Conservation (phyloP, 345 rosid species). For the Rubroshorea leprosula region DNA sequence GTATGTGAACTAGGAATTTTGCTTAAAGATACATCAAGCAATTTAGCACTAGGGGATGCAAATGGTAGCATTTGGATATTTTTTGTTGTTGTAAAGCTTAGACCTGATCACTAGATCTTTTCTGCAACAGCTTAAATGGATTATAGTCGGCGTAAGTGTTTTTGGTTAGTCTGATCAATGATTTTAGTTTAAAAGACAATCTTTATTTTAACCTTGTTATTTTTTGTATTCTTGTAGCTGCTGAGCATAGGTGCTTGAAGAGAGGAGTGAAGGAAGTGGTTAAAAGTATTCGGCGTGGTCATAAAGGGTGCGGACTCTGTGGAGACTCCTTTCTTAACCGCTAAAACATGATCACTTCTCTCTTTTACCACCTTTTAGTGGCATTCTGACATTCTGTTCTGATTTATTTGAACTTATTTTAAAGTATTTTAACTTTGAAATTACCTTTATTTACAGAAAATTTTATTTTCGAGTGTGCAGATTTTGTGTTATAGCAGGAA, state of each 20-base stretch:
- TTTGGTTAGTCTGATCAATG: neutral
- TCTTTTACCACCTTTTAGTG: too few species aligned
- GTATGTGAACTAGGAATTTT: too few species aligned
- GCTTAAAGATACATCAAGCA: too few species aligned
- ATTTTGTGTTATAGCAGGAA: conserved; percentile 89
- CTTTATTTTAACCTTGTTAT: neutral
- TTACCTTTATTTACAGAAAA: neutral
- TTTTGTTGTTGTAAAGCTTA: too few species aligned
- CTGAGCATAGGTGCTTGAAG: conserved; percentile 87
- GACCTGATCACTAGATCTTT: too few species aligned
- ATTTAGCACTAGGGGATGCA: too few species aligned
- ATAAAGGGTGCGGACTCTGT: conserved; percentile 53
- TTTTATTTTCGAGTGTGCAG: conserved; percentile 33
- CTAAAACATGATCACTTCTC: too few species aligned
- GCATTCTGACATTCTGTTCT: too few species aligned
- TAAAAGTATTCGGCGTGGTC: conserved; percentile 79
- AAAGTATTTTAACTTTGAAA: neutral
- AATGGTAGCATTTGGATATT: too few species aligned
- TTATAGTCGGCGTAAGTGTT: neutral
- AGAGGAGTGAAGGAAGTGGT: conserved; percentile 99
- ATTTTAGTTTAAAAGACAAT: neutral
- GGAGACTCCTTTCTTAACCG: too few species aligned
- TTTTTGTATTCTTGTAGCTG: conserved; percentile 38
- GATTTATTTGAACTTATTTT: too few species aligned
- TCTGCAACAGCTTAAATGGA: too few species aligned